phyloP scores from a whole-genome alignment of 306 rosid genomes.

The Dalbergia cultrata region DNA sequence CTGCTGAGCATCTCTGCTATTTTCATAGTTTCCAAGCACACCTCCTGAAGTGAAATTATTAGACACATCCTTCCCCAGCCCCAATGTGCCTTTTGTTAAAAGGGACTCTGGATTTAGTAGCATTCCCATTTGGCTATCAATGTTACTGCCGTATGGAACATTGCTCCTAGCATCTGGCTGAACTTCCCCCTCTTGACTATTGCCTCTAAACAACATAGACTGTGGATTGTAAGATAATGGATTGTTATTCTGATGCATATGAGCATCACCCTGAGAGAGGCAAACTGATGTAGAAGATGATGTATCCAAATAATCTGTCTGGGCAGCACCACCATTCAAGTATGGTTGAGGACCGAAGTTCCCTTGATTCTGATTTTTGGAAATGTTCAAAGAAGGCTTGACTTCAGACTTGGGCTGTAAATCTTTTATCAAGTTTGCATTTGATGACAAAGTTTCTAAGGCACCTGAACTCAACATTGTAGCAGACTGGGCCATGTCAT shows the following conservation, averaged over 20 bases:
- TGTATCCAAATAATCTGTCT: slow-evolving; percentile 90
- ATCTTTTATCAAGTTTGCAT: slow-evolving; percentile 65
- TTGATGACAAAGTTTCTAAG: slow-evolving; percentile 70
- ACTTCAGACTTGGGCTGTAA: slow-evolving; percentile 73
- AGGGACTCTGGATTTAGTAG: slow-evolving; percentile 74
- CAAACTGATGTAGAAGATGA: slow-evolving; percentile 95
- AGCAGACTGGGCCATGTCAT: slow-evolving; percentile 87
- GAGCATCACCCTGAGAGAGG: slow-evolving; percentile 79
- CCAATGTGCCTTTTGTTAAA: slow-evolving; percentile 67
- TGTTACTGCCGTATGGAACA: slow-evolving; percentile 65
- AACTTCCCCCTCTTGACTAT: slow-evolving; percentile 75
- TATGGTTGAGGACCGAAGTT: slow-evolving; percentile 62
- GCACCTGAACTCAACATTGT: slow-evolving; percentile 64
- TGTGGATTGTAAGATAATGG: slow-evolving; percentile 74
- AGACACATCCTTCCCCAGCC: slow-evolving; percentile 65
- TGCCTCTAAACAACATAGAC: slow-evolving; percentile 74
- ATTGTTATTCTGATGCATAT: slow-evolving; percentile 70
- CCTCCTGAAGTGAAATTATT: slow-evolving; percentile 70
- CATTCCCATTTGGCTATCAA: slow-evolving; percentile 65
- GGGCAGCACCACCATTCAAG: slow-evolving; percentile 60
- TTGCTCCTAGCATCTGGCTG: slow-evolving; percentile 70
- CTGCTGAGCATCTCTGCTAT: slow-evolving; percentile 77
- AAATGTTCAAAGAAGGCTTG: slow-evolving; percentile 74
- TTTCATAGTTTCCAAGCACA: slow-evolving; percentile 68
- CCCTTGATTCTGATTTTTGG: slow-evolving; percentile 76